Conservation (phyloP, 495 filamentous ascomycete species). For the Talaromyces liani region DNA sequence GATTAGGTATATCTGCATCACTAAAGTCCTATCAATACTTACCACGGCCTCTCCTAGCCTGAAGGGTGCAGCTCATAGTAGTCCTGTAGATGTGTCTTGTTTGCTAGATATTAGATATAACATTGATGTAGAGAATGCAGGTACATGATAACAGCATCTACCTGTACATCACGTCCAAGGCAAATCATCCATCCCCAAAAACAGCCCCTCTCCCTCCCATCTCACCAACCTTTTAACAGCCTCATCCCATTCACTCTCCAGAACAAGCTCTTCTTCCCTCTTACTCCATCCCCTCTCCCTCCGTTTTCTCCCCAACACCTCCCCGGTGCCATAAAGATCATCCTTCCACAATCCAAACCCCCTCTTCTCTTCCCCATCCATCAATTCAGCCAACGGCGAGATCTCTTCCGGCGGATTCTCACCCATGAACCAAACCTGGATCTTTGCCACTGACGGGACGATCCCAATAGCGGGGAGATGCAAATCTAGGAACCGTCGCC, state of each 20-base stretch:
- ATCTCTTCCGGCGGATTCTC: slow-evolving; percentile 60
- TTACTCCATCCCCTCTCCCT: slow-evolving; percentile 31
- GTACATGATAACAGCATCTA: neutral
- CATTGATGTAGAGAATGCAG: neutral
- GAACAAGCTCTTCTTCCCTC: slow-evolving; percentile 19
- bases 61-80: neutral
- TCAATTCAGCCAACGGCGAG: slow-evolving; percentile 36
- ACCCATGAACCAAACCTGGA: slow-evolving; percentile 37
- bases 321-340: slow-evolving; percentile 38
- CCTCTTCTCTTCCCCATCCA: slow-evolving; percentile 29
- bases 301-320: slow-evolving; percentile 30
- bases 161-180: slow-evolving; percentile 26
- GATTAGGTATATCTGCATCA: too few species aligned
- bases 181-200: slow-evolving; percentile 23
- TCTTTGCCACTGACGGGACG: neutral
- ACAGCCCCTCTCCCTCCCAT: slow-evolving; percentile 38
- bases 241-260: slow-evolving; percentile 20
- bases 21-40: too few species aligned
- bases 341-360: slow-evolving; percentile 36
- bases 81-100: neutral
- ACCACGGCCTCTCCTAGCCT: too few species aligned
- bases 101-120: neutral
- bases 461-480: slow-evolving; percentile 63
- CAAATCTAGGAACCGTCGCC: slow-evolving; percentile 53
- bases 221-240: slow-evolving; percentile 27